phyloP scores from a whole-genome alignment of 768 basidiomycete species.

The Russula vinacea region DNA sequence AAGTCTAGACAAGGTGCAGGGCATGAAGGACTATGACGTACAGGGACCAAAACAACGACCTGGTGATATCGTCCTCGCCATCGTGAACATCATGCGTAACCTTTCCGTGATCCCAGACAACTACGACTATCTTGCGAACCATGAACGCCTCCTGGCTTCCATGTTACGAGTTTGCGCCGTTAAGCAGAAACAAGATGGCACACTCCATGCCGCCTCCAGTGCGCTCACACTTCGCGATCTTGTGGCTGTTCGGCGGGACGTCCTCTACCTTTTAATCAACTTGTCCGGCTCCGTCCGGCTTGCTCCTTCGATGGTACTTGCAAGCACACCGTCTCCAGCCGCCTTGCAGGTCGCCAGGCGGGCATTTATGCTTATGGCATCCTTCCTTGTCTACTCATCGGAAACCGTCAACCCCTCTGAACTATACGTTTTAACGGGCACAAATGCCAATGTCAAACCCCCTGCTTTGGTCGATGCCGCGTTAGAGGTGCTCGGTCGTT shows the following conservation, averaged over 20 bases:
- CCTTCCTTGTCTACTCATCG: conserved; percentile 67
- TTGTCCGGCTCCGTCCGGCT: conserved; percentile 55
- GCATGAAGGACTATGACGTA: conserved; percentile 44
- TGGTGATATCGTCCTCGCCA: conserved; percentile 62
- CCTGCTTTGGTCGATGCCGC: conserved; percentile 67
- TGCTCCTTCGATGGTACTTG: conserved; percentile 39
- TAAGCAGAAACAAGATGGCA: conserved; percentile 31
- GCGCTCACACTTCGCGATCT: conserved; percentile 69
- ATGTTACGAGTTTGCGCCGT: conserved; percentile 62
- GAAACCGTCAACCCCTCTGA: conserved; percentile 64
- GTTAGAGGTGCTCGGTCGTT: conserved; percentile 79
- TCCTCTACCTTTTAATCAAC: conserved; percentile 63
- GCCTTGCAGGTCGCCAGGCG: conserved; percentile 49
- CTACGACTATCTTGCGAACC: conserved; percentile 57
- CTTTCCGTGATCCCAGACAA: conserved; percentile 76
- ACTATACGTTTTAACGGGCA: conserved; percentile 53
- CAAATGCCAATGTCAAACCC: conserved; percentile 46
- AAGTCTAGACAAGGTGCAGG: conserved; percentile 47
- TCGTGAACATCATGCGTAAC: conserved; percentile 83
- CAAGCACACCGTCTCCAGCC: conserved; percentile 40
- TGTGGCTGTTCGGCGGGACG: conserved; percentile 72
- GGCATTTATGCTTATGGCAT: conserved; percentile 64
- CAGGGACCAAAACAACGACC: conserved; percentile 62
- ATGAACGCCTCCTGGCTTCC: conserved; percentile 60
- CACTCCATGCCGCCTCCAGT: conserved; percentile 46